Conservation (phyloP, 177 flowering plant species). For the Vitis hybrid region DNA sequence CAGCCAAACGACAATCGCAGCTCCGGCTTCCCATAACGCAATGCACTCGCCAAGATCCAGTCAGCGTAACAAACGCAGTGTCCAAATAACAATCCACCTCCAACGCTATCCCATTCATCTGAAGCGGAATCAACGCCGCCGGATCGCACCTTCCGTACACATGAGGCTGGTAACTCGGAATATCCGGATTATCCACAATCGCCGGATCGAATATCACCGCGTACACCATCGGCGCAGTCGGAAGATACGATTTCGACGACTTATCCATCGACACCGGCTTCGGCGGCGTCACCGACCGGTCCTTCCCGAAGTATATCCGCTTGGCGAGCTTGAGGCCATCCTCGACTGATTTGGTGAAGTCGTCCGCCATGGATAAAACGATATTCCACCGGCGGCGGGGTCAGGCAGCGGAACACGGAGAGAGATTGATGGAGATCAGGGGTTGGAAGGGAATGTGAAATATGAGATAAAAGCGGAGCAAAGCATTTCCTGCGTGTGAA, state of each 20-base stretch:
- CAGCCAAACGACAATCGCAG: conserved; percentile 72
- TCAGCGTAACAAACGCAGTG: conserved; percentile 62
- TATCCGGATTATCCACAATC: conserved; percentile 91
- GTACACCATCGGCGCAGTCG: conserved; percentile 79
- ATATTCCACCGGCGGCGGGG: background rate
- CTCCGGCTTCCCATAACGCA: conserved; percentile 67
- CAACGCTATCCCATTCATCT: conserved; percentile 62
- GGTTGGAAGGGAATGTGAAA: background rate
- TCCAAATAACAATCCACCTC: conserved; percentile 61
- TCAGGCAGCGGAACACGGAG: background rate
- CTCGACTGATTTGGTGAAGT: conserved; percentile 60
- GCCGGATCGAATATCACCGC: conserved; percentile 72
- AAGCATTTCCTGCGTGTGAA: background rate
- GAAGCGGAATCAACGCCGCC: conserved; percentile 90
- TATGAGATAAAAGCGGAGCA: too few species aligned
- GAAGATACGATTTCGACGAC: conserved; percentile 33
- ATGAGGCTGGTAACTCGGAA: conserved; percentile 95
- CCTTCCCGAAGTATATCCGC: conserved; percentile 71
- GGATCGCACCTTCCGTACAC: conserved; percentile 92
- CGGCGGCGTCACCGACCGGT: conserved; percentile 64
- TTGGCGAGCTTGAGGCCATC: conserved; percentile 72
- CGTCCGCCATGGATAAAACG: conserved; percentile 36
- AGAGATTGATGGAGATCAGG: conserved; percentile 1
- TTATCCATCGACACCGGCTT: conserved; percentile 52
- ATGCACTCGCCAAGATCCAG: conserved; percentile 88